These are phyloP conservation scores for Amaranthus cruentus DNA, from an alignment of 148 eudicot species.

Conservation along the genomic window DNA sequence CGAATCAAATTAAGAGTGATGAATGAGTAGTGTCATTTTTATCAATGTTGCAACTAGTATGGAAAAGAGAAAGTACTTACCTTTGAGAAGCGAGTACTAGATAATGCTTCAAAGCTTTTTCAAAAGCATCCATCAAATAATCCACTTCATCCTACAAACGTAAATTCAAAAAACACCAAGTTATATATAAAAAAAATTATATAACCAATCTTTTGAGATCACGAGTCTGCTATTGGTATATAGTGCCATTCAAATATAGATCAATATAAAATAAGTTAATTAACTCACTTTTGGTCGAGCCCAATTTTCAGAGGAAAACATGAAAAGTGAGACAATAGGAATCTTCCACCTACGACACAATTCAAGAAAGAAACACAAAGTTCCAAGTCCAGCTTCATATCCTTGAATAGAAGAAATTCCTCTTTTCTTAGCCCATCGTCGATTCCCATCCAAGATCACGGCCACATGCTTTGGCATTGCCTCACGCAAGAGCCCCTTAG, in stretches of 20 bases:
- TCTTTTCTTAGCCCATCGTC: constrained; percentile 43
- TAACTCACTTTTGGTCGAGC: constrained; percentile 6
- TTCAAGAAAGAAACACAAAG: not conserved
- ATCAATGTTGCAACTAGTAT: no score
- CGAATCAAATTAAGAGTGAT: not conserved
- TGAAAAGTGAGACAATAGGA: constrained; percentile 19
- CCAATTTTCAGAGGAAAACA: constrained; percentile 29
- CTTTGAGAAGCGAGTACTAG: not conserved
- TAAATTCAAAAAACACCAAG: not conserved
- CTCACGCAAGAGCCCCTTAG: constrained; percentile 28
- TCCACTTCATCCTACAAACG: constrained; percentile 16
- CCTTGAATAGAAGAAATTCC: constrained; percentile 3
- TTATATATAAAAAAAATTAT: no score
- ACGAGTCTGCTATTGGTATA: no score
- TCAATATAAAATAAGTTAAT: no score
- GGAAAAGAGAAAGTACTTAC: not conserved
- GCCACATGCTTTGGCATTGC: constrained; percentile 48
- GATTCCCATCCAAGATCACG: constrained; percentile 41
- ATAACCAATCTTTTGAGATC: no score
- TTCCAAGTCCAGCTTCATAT: constrained; percentile 10
- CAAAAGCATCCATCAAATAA: constrained; percentile 19
- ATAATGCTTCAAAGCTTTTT: constrained; percentile 8
- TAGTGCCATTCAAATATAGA: no score
- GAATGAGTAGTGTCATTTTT: not conserved
- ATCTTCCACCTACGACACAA: not conserved